Evolutionary conservation across 805 yeast genomes (phyloP), one percentile per base, ranked within the genome.

Genomic region (Wickerhamiella domercqiae): DNA sequence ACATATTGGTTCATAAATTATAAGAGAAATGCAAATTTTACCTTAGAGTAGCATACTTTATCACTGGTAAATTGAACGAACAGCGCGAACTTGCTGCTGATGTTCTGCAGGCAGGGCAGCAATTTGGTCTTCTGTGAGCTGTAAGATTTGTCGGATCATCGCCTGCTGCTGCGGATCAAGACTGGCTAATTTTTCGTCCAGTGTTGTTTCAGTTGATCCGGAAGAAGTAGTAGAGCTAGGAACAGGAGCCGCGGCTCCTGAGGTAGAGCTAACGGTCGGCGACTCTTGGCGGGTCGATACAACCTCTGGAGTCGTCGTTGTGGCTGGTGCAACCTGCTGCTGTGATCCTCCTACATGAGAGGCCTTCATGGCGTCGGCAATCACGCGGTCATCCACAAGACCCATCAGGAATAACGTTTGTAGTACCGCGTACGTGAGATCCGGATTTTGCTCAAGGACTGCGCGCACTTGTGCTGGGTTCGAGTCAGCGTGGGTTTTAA

Each of bases 401-500:
- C 59, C 64, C 50, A 58, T 57, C 42, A 54, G 55, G 43, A 75
- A 54, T 38, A 80, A 57, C 1, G 76, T 64, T 52, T 84, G 94
- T 1, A 83, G 80, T 22, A 83, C 59, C 0, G 90, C 83, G 51
- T 75, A 81, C 2, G 78, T 60, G 37, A 84, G 61, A 50, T 81
- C 93, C 0, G 90, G 87, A 48, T 75, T 73, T 42, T 71, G 73
- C 19, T 66, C 66, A 18, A 83, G 62, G 29, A 83, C 58, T 25
- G 67, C 67, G 38, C 66, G 69, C 62, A 77, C 77, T 40, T 74
- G 62, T 6, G 63, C 63, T 0, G 82, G 80, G 43, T 77, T 67
- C 32, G 65, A 66, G 3, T 57, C 55, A 2, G 77, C 58, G 73
- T 79, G 71, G 19, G 60, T 57, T 45, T 72, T 70, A 7, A 79